These are phyloP conservation scores for Dothiorella sarmentorum DNA, from an alignment of 2,329 filamentous ascomycete species.

Conservation along the genomic window DNA sequence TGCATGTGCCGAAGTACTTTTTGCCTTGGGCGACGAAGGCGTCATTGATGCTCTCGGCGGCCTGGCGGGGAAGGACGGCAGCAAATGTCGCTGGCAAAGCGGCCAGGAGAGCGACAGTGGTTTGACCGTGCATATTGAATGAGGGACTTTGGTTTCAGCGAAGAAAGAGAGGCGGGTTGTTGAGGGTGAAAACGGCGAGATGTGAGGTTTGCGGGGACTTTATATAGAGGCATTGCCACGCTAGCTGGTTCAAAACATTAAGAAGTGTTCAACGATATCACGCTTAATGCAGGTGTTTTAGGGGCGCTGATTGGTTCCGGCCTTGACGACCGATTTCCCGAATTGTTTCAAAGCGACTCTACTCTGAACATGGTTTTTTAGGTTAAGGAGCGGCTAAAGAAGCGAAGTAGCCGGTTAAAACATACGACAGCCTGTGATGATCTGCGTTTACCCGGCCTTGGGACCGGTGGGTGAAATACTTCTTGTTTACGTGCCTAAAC, in stretches of 20 bases:
- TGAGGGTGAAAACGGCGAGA: background rate
- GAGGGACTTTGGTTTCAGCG: too few relatives aligned
- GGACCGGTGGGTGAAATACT: too few relatives aligned
- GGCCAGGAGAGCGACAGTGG: background rate
- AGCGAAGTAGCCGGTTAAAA: background rate
- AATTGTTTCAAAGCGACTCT: background rate
- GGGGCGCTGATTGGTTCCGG: background rate
- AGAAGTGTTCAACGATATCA: background rate
- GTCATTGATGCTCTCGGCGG: conserved; percentile 42
- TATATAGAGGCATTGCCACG: background rate
- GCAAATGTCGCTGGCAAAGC: background rate
- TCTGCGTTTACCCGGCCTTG: too few relatives aligned
- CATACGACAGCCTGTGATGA: background rate
- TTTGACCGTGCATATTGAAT: background rate
- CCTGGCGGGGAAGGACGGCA: conserved; percentile 31
- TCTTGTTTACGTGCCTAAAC: too few relatives aligned
- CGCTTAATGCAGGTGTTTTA: too few relatives aligned
- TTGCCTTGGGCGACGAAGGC: conserved; percentile 61
- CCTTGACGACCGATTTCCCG: background rate
- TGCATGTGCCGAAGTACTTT: conserved; percentile 60
- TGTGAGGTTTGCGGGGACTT: background rate
- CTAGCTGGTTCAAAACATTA: background rate
- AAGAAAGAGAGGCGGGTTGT: background rate
- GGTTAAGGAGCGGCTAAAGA: background rate
- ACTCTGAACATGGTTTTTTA: background rate